Evolutionary conservation across 768 basidiomycete species (phyloP).

Genomic region (Dacryopinax spathularia): DNA sequence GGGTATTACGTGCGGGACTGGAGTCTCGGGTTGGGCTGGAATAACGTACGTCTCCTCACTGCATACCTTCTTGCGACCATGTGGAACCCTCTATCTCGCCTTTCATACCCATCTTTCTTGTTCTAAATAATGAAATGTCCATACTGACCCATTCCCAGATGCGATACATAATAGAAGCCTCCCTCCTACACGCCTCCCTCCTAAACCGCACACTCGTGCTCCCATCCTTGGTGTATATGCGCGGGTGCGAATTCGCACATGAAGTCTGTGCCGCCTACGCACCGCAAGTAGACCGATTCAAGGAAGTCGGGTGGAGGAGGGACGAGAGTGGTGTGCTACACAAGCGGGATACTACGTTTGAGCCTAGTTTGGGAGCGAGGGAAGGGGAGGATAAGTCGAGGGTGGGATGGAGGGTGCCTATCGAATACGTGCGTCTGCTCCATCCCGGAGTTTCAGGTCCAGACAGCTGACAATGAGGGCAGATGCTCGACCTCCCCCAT

Average conservation of each 20-base stretch:
- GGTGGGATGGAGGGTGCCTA: constrained; percentile 26
- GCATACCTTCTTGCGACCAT: too few species aligned
- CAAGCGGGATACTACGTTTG: too few species aligned
- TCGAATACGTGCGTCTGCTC: constrained; percentile 13
- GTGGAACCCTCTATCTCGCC: too few species aligned
- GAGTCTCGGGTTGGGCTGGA: constrained; percentile 34
- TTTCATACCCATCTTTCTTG: not conserved
- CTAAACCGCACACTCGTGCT: constrained; percentile 33
- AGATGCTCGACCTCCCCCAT: constrained; percentile 33
- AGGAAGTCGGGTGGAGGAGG: not conserved
- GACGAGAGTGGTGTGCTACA: not conserved
- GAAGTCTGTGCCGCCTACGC: not conserved
- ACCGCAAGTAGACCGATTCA: not conserved
- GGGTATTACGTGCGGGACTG: constrained; percentile 35
- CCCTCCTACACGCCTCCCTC: constrained; percentile 31
- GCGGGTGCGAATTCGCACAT: constrained; percentile 27
- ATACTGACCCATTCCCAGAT: constrained; percentile 20
- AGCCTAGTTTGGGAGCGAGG: not conserved
- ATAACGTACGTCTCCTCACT: constrained; percentile 27
- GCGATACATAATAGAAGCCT: constrained; percentile 37
- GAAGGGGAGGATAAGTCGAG: not conserved
- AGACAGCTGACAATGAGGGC: not conserved
- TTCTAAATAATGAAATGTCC: not conserved
- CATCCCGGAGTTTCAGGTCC: not conserved
- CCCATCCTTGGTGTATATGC: constrained; percentile 35